These are phyloP conservation scores for Rhodotorula sp. DNA, from an alignment of 1,284 basidiomycete species.

Conservation along the genomic window DNA sequence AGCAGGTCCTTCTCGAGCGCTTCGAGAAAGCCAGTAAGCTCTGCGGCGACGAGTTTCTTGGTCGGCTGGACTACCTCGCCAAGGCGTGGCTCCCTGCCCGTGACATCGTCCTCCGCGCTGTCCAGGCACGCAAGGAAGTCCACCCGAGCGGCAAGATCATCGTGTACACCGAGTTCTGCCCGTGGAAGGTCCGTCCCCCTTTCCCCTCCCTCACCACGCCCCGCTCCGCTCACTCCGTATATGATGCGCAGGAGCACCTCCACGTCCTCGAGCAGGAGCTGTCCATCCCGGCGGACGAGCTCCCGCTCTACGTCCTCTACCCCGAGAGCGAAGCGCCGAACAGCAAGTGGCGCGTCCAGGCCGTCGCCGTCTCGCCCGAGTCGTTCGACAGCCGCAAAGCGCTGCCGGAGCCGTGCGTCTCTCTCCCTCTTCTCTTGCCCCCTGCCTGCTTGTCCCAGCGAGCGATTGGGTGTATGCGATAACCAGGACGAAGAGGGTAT, in stretches of 20 bases:
- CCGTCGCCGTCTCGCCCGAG: slow-evolving; percentile 77
- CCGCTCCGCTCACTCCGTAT: not conserved
- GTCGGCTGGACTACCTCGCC: slow-evolving; percentile 76
- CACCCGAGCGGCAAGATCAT: slow-evolving; percentile 77
- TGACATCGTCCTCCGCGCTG: slow-evolving; percentile 70
- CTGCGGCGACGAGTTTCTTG: slow-evolving; percentile 84
- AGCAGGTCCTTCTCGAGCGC: slow-evolving; percentile 70
- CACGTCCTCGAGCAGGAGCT: slow-evolving; percentile 76
- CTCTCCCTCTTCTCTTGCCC: not conserved
- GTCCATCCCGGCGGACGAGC: slow-evolving; percentile 55
- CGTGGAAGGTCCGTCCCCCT: slow-evolving; percentile 72
- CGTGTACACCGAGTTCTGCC: slow-evolving; percentile 75
- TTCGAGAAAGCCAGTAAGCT: slow-evolving; percentile 80
- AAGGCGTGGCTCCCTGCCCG: slow-evolving; percentile 92
- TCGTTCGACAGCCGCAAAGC: slow-evolving; percentile 90
- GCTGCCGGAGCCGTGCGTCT: slow-evolving; percentile 69
- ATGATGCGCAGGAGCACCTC: slow-evolving; percentile 74
- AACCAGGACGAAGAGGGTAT: too few relatives aligned
- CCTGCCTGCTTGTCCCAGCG: not conserved
- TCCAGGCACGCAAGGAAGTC: slow-evolving; percentile 64
- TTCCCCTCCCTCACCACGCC: not conserved
- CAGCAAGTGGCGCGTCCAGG: slow-evolving; percentile 89
- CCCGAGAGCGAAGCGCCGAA: slow-evolving; percentile 68
- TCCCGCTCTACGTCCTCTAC: slow-evolving; percentile 84
- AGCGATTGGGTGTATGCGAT: too few relatives aligned